Base-by-base conservation (phyloP, 495 filamentous ascomycete species). In the Xylaria flabelliformis region DNA sequence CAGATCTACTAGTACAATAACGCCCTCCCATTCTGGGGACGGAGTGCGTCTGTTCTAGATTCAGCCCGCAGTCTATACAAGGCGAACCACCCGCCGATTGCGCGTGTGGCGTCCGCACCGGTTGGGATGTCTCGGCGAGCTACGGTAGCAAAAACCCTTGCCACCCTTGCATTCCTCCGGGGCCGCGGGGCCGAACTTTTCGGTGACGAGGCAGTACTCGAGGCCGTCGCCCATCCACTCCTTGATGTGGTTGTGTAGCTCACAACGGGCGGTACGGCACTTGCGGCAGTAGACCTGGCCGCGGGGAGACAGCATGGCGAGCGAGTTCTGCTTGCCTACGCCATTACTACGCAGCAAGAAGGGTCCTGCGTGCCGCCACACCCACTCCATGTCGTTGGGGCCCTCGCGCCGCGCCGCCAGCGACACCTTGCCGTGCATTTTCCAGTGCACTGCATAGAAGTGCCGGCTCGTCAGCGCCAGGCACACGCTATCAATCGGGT, bases 381-480 rank as follows among this genome's bases (percentile, higher is more conserved):
- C 85, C 79, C 85, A 85, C 74, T 88, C 86, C 66, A 88, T 83
- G 61, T 86, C 82, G 76, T 88, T 88, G 29, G 86, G 86, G 9
- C 86, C 86, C 21, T 80, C 74, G 15, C 86, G 85, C 29, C 85
- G 81, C 8, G 81, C 78, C 32, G 82, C 81, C 12, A 88, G 81
- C 53, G 83, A 73, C n/a, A 88, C 82, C 42, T 76, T 82, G 62
- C 86, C 86, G 73, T 85, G 82, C 72, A 87, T 81, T 56, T 78
- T 79, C 41, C 82, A 80, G 80, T 85, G 85, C 67, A 88, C 82
- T n/a, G 77, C 75, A 78, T 88, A 88, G 69, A 87, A 83, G 67
- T 83, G 81, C 59, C 74, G 76, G 79, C 79, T 83, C 15, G 88
- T 85, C 24, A 90, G 79, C 15, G 85, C 85, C 15, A 91, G 82